Conservation (phyloP, 768 basidiomycete genomes). For the Lactarius akahatsu region DNA sequence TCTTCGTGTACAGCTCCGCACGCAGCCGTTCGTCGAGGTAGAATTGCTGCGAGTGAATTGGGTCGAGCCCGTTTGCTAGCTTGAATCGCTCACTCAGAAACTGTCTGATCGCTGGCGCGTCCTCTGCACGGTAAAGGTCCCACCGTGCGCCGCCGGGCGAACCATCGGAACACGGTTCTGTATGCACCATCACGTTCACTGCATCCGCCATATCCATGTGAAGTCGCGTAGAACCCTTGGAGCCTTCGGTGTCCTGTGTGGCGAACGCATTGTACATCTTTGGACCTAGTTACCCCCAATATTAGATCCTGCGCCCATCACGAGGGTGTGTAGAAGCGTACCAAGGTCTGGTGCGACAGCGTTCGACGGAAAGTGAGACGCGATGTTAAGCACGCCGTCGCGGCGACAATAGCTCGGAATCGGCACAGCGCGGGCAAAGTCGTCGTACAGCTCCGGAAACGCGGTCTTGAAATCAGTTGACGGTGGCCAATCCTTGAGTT, state of each 20-base stretch:
- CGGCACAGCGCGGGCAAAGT: conserved; percentile 80
- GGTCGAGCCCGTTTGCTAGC: conserved; percentile 69
- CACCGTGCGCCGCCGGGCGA: conserved; percentile 78
- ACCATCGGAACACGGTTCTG: conserved; percentile 55
- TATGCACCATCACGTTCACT: conserved; percentile 83
- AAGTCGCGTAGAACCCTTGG: conserved; percentile 81
- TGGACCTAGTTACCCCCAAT: conserved; percentile 53
- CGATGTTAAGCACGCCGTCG: conserved; percentile 85
- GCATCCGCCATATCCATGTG: conserved; percentile 97
- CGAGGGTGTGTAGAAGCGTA: conserved; percentile 35
- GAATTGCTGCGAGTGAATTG: conserved; percentile 87
- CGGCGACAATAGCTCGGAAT: conserved; percentile 86
- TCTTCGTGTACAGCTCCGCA: conserved; percentile 59
- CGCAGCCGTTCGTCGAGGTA: conserved; percentile 75
- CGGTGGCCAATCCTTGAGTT: conserved; percentile 81
- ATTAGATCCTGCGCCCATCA: conserved; percentile 8
- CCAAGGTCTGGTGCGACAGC: conserved; percentile 77
- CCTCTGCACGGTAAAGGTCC: conserved; percentile 85
- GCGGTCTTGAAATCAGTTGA: conserved; percentile 77
- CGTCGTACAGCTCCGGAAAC: conserved; percentile 83
- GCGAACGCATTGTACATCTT: conserved; percentile 95
- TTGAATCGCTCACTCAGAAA: conserved; percentile 71
- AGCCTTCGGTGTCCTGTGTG: conserved; percentile 61
- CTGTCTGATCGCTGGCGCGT: conserved; percentile 68
- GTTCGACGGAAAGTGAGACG: conserved; percentile 85